These are phyloP conservation scores for Penicillium decumbens DNA, from an alignment of 2,329 filamentous ascomycete species.

Conservation along the genomic window DNA sequence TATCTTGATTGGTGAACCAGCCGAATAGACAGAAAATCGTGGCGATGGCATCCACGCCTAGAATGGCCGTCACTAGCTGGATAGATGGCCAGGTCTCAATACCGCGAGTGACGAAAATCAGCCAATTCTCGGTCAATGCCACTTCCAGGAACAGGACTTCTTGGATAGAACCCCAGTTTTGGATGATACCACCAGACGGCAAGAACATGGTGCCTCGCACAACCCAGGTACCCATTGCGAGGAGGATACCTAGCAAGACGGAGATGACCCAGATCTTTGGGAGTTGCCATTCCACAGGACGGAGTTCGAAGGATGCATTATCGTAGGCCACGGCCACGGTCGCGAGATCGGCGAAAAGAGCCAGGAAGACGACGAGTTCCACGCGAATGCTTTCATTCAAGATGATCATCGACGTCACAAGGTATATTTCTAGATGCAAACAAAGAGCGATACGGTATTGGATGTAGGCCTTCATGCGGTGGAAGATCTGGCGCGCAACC, in stretches of 20 bases:
- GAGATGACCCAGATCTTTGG: slow-evolving; percentile 76
- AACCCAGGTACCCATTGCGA: slow-evolving; percentile 69
- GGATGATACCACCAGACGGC: slow-evolving; percentile 64
- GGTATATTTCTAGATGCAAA: slow-evolving; percentile 69
- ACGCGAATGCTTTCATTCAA: slow-evolving; percentile 71
- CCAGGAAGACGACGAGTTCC: slow-evolving; percentile 73
- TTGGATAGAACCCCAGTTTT: slow-evolving; percentile 70
- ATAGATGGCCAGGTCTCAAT: slow-evolving; percentile 68
- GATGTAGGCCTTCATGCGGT: slow-evolving; percentile 73
- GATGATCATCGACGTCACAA: slow-evolving; percentile 73
- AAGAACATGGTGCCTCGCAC: slow-evolving; percentile 67
- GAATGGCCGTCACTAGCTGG: slow-evolving; percentile 66
- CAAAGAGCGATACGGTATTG: slow-evolving; percentile 73
- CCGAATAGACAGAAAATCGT: slow-evolving; percentile 73
- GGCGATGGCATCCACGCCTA: slow-evolving; percentile 65
- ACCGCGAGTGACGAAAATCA: slow-evolving; percentile 91
- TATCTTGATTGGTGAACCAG: slow-evolving; percentile 59
- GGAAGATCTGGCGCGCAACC: slow-evolving; percentile 69
- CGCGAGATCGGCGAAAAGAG: slow-evolving; percentile 73
- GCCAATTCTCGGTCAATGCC: slow-evolving; percentile 90
- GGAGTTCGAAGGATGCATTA: slow-evolving; percentile 70
- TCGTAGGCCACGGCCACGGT: slow-evolving; percentile 80
- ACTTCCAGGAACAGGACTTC: slow-evolving; percentile 84
- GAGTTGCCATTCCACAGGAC: slow-evolving; percentile 75
- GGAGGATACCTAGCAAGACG: slow-evolving; percentile 56